A percentile compares a stretch with the other conserved stretches of the same genome.
These are phyloP conservation scores for Talaromyces sp. DNA, from an alignment of 2,329 filamentous ascomycete species.

Conservation along the genomic window DNA sequence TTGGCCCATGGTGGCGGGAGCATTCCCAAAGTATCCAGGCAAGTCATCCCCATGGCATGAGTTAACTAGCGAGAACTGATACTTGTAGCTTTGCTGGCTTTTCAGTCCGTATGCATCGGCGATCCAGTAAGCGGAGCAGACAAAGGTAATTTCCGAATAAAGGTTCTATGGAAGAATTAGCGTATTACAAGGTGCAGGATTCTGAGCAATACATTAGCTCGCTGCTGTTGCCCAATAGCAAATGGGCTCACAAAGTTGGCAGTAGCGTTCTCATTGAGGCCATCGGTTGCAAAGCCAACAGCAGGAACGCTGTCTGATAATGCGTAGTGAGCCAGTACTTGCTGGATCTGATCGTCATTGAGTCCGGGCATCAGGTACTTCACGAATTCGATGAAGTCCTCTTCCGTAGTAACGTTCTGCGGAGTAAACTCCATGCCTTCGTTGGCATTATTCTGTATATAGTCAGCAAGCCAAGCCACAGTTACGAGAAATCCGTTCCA, in stretches of 20 bases:
- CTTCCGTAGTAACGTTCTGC: conserved; percentile 16
- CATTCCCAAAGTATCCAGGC: conserved; percentile 38
- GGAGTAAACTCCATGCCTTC: conserved; percentile 44
- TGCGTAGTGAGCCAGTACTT: conserved; percentile 40
- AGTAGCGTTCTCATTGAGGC: conserved; percentile 36
- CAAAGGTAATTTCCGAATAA: conserved; percentile 54
- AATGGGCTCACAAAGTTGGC: conserved; percentile 49
- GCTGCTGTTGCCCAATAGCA: conserved; percentile 54
- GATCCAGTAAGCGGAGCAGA: conserved; percentile 56
- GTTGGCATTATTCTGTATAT: conserved; percentile 37
- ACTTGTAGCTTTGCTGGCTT: conserved; percentile 40
- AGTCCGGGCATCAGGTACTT: conserved; percentile 42
- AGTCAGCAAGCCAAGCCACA: not conserved
- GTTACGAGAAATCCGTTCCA: not conserved
- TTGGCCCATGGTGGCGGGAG: conserved; percentile 14
- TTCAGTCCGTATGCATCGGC: conserved; percentile 43
- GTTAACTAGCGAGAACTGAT: conserved; percentile 60
- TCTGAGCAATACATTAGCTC: conserved; percentile 32
- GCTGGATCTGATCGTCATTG: conserved; percentile 38
- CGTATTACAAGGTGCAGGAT: no score
- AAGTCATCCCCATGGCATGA: conserved; percentile 65
- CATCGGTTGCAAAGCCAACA: conserved; percentile 37
- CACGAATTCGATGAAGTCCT: conserved; percentile 13
- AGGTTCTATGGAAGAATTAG: conserved; percentile 39
- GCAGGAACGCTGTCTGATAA: conserved; percentile 25